phyloP scores from a whole-genome alignment of 495 filamentous ascomycete species.

The Penicillium angulare region DNA sequence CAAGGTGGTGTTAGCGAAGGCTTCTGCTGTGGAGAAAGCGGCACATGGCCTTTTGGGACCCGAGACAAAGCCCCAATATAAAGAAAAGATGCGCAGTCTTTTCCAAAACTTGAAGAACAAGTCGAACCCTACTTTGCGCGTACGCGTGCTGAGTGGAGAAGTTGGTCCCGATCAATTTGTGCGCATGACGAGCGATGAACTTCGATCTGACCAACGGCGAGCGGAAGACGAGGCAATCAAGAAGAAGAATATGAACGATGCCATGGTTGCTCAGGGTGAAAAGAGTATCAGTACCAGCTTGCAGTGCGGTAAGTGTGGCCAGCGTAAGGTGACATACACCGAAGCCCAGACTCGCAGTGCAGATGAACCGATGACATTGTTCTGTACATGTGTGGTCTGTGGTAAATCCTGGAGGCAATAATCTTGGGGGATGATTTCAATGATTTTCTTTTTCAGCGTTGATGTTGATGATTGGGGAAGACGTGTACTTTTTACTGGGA shows the following conservation, averaged over 20 bases:
- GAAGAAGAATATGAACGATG: constrained; percentile 92
- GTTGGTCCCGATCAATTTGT: constrained; percentile 73
- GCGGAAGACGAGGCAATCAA: constrained; percentile 66
- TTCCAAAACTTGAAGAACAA: constrained; percentile 93
- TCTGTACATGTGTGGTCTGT: constrained; percentile 51
- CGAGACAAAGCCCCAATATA: constrained; percentile 71
- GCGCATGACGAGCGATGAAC: constrained; percentile 69
- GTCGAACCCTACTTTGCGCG: constrained; percentile 72
- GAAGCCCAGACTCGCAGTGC: constrained; percentile 95
- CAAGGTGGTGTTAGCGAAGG: constrained; percentile 62
- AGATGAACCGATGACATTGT: constrained; percentile 61
- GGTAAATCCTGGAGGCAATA: constrained; percentile 52
- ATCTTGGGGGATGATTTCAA: background rate
- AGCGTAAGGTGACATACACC: constrained; percentile 91
- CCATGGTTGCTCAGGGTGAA: constrained; percentile 57
- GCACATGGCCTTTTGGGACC: constrained; percentile 62
- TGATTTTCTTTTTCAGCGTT: background rate
- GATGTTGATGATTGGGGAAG: constrained; percentile 3
- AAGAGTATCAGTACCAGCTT: constrained; percentile 79
- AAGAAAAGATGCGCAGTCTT: constrained; percentile 81
- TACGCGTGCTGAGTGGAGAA: constrained; percentile 69
- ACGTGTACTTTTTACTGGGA: constrained; percentile 18
- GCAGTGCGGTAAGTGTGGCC: constrained; percentile 82
- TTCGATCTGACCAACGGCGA: constrained; percentile 70
- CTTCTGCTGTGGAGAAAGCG: constrained; percentile 69